Base-by-base conservation (phyloP, 2,329 filamentous ascomycete species). In the Fusarium acutatum region DNA sequence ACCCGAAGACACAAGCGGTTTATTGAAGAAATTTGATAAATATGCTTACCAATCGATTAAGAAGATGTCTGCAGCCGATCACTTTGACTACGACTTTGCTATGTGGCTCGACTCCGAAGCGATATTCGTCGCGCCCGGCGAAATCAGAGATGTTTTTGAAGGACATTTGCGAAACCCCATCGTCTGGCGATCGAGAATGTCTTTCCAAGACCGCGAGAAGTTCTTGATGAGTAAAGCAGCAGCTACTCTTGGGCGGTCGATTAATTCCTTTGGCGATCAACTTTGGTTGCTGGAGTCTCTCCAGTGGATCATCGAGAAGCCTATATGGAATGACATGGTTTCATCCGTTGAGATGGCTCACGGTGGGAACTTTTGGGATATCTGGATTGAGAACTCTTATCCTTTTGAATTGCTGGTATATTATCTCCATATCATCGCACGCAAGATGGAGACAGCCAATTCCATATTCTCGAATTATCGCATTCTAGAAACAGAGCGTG, bases 61-160 rank as follows among this genome's bases (percentile, higher is more conserved):
- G 14, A 53, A 53, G 4, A 53, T 53, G 50, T 26, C 50, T 5
- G 50, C 50, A 18, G 50, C 50, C 1, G 50, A 53, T 7, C 10
- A 53, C 18, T 38, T 53, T 1, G 24, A 53, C 1, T 53, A 53
- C 7, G 50, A 38, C 7, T 18, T 38, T 14, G 50, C 50, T 0
- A 20, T 53, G 24, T 53, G 50, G 50, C 50, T 53, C 2, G 50
- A 53, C 2, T 53, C 34, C 0, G 50, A 53, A 0, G 50, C 34
- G 24, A 53, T 38, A n/a, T 53, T 53, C 0, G 50, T 53, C 7
- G 7, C 34, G 2, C 34, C 50, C 0, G 50, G 50, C 0, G 11
- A 28, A n/a, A 53, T 53, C 3, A 53, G 50, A 28, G 50, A 53
- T 13, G 38, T 53, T 0, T 53, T 53, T 3, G 14, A 53, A 5